Percentiles rank a stretch among this genome's conserved stretches.
These are phyloP conservation scores for Aureobasidium lini DNA, from an alignment of 2,329 filamentous ascomycete species.

Conservation along the genomic window DNA sequence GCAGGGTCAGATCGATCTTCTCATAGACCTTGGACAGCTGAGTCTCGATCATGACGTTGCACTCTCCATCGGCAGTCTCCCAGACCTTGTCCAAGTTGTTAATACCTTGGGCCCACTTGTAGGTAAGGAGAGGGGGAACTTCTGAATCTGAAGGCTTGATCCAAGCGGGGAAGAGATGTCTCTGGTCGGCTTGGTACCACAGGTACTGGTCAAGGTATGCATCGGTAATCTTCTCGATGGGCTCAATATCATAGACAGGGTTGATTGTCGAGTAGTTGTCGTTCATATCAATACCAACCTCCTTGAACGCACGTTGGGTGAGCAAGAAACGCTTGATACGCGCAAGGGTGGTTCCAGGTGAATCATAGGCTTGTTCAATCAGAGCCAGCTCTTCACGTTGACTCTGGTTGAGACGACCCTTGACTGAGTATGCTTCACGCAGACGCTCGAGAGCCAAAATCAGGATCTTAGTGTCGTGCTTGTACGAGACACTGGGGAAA, in stretches of 20 bases:
- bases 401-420: slow-evolving; percentile 92
- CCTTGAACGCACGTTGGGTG: slow-evolving; percentile 96
- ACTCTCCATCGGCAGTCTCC: slow-evolving; percentile 89
- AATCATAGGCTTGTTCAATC: slow-evolving; percentile 97
- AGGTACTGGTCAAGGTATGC: slow-evolving; percentile 97
- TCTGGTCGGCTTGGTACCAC: slow-evolving; percentile 98
- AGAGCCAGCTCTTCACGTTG: slow-evolving; percentile 93
- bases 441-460: slow-evolving; percentile 90
- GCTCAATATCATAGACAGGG: slow-evolving; percentile 96
- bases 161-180: slow-evolving; percentile 95
- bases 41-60: slow-evolving; percentile 97
- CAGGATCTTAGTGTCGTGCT: slow-evolving; percentile 97
- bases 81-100: slow-evolving; percentile 96
- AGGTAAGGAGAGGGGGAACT: slow-evolving; percentile 85
- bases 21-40: slow-evolving; percentile 99
- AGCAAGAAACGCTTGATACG: slow-evolving; percentile 96
- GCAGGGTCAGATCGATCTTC: slow-evolving; percentile 92
- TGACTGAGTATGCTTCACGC: slow-evolving; percentile 93
- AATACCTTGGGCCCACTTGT: slow-evolving; percentile 99
- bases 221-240: slow-evolving; percentile 98
- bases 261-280: slow-evolving; percentile 99
- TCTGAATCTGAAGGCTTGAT: slow-evolving; percentile 99
- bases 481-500: slow-evolving; percentile 97
- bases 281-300: slow-evolving; percentile 99
- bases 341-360: slow-evolving; percentile 88